Evolutionary conservation across 805 yeast genomes (phyloP).

Genomic region (Yamadazyma kitorensis): DNA sequence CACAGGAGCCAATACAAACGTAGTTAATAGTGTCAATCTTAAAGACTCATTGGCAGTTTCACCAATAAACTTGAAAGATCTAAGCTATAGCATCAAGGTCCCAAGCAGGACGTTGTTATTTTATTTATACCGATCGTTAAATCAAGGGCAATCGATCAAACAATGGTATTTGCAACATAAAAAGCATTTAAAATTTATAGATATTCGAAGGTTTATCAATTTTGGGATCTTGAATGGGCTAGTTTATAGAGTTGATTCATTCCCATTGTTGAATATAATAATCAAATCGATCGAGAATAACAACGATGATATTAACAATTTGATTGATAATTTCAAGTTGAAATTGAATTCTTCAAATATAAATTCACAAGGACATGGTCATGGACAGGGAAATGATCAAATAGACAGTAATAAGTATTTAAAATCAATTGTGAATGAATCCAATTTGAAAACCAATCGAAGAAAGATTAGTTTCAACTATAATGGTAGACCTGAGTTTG

Average conservation of each 20-base stretch:
- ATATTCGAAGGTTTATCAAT: slow-evolving; percentile 77
- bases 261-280: slow-evolving; percentile 55
- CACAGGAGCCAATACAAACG: slow-evolving; percentile 3
- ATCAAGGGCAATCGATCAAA: slow-evolving; percentile 71
- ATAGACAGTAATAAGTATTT: slow-evolving; percentile 13
- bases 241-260: slow-evolving; percentile 75
- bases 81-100: slow-evolving; percentile 21
- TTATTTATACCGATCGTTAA: slow-evolving; percentile 70
- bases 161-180: slow-evolving; percentile 79
- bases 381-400: neutral
- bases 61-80: slow-evolving; percentile 12
- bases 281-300: slow-evolving; percentile 35
- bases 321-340: slow-evolving; percentile 14
- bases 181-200: slow-evolving; percentile 59
- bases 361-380: slow-evolving; percentile 2
- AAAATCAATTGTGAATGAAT: slow-evolving; percentile 21
- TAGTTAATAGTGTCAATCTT: too few relatives aligned
- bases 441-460: slow-evolving; percentile 16
- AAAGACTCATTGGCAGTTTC: slow-evolving; percentile 6
- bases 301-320: slow-evolving; percentile 17
- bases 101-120: slow-evolving; percentile 70
- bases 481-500: slow-evolving; percentile 11
- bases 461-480: slow-evolving; percentile 35
- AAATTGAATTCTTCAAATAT: slow-evolving; percentile 10
- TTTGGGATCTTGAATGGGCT: slow-evolving; percentile 84